phyloP scores from a whole-genome alignment of 306 rosid species.

The Gynostemma pentaphyllum region DNA sequence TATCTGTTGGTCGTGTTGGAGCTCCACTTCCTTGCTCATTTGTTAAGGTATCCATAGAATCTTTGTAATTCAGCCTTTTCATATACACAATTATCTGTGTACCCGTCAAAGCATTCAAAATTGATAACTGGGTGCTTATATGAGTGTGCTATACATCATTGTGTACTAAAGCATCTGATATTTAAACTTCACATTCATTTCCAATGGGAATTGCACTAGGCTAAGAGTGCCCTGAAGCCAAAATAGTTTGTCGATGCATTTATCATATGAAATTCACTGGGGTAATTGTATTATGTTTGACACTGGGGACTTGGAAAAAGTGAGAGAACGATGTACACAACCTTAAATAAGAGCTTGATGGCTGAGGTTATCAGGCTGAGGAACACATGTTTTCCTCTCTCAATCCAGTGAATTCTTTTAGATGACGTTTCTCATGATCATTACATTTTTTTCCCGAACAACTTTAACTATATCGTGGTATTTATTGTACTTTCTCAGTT shows the following conservation, averaged over 20 bases:
- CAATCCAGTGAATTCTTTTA: neutral
- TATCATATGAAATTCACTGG: neutral
- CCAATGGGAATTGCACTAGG: conserved; percentile 1
- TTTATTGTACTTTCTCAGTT: conserved; percentile 39
- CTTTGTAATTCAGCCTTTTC: neutral
- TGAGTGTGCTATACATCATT: neutral
- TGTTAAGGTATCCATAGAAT: conserved; percentile 39
- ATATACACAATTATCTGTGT: neutral
- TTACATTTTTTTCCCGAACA: neutral
- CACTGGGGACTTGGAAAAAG: neutral
- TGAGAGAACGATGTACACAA: neutral
- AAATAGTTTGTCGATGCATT: neutral
- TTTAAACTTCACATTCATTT: neutral
- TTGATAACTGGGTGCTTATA: neutral
- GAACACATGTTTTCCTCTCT: too few species aligned
- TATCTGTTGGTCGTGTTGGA: conserved; percentile 88
- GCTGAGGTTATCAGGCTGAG: conserved; percentile 8
- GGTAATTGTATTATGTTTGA: neutral
- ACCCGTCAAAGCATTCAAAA: neutral
- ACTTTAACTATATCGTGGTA: neutral
- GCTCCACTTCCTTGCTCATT: conserved; percentile 95
- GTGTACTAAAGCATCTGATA: neutral
- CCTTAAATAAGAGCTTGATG: neutral
- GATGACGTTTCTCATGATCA: neutral
- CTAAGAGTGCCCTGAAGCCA: neutral